Base-by-base conservation (phyloP, 2,329 filamentous ascomycete species). In the Talaromyces sp. region DNA sequence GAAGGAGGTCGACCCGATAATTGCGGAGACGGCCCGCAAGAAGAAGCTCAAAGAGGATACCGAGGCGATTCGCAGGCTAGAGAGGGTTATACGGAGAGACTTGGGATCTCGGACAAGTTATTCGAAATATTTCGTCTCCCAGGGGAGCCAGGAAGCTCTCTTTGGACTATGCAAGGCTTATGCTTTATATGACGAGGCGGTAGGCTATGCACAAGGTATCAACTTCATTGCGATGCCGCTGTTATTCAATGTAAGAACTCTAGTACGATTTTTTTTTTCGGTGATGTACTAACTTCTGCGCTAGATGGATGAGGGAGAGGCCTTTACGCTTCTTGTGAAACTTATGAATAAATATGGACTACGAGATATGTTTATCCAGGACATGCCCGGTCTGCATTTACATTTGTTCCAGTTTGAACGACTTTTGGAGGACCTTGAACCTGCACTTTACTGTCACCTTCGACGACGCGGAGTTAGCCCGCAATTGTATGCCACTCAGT, bases 91-190 rank as follows among this genome's bases (percentile, higher is more conserved):
- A 73, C 91, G 90, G 70, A 89, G 93, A 67, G 95, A 99, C 75
- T 82, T 99, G 68, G 96, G 96, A 45, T 89, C 93, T 33, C 86
- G 95, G 69, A 99, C 95, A 45, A 97, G 93, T 78, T 99, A 93
- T 79, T 97, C 94, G 65, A 98, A 97, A 78, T 97, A 96, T 79
- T 90, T 96, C 67, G 90, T 93, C 68, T 91, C 93, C 39, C 90
- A 93, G 67, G 93, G 93, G 39, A 87, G 97, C 50, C 95, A 98
- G 77, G 95, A 98, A 72, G 91, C 92, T 9, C 85, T 99, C 10
- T 98, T 97, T 78, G 93, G 93, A 43, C 87, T 99, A 41, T 99
- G 95, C 82, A 99, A 98, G 78, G 93, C 95, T 1, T 99, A 99
- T 79, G 95, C 95, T 15, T 83, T 99, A 35, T 98, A 93, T 71